Evolutionary conservation across 495 filamentous ascomycete species (phyloP), one percentile per base, ranked within the genome.

Genomic region (Darksidea phi): DNA sequence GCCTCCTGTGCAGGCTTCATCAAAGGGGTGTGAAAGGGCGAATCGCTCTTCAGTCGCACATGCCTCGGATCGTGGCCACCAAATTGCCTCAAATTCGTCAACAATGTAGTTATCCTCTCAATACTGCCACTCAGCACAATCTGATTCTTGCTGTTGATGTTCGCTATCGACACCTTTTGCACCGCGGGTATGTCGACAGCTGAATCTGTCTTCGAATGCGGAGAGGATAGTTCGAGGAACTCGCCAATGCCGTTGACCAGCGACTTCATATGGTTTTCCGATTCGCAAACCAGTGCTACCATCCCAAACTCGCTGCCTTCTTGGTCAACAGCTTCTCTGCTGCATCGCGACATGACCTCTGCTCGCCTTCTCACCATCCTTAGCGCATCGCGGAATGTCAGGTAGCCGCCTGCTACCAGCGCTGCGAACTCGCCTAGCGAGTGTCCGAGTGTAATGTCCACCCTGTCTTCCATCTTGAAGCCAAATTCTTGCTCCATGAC

Each of bases 361-460:
- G 89, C 94, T 32, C 94, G 86, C 56, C 80, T 79, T 53, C 88
- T 82, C 45, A 96, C 86, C 74, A 97, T 76, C 61, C 74, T 82
- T 43, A 97, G 74, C 13, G 90, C 87, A 71, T 96, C 91, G 17
- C 82, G 68, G 68, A 94, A 93, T 23, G 78, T 64, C 23, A 97
- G 76, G 73, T 90, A 88, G 1, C 88, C 88, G 20, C 84, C 88
- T 0, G 89, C 86, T 1, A 96, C 91, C 53, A 98, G 77, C 0
- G 93, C 91, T 8, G 94, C 88, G 68, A 96, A 97, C 69, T 97
- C 94, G 23, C 94, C 94, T n/a, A 98, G 78, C 1, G 90, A 95
- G 74, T 97, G 94, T 4, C 94, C 94, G 34, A 97, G 82, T 0
- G 89, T 89, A 28, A 93, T 83, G 71, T 96, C 88, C 1, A 87